Base-by-base conservation (phyloP, 129 eudicot genomes). In the carrot (Daucus carota) region DNA sequence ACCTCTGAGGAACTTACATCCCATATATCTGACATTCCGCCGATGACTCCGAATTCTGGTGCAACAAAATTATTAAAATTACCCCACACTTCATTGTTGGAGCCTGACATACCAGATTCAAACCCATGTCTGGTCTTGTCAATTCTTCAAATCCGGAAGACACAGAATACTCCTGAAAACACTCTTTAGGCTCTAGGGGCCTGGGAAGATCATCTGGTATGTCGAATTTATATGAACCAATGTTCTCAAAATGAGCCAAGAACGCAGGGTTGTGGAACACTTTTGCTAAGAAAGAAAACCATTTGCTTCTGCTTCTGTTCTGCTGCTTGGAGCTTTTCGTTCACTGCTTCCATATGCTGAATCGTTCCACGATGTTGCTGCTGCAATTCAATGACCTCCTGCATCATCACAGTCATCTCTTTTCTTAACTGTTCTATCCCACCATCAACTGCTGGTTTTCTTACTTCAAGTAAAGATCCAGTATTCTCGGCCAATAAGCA, bases 221-320 rank as follows among this genome's bases (percentile, higher is more conserved):
- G 11, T 62, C 34, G 5, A 76, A 54, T 32, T 59, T 85, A 69
- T 78, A 73, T 68, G 72, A 40, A 75, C 41, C 52, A 59, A 57
- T 26, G 77, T 74, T 74, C 36, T 71, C 84, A 14, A 26, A 16
- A 18, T 74, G 84, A 75, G 86, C 81, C 22, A 82, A 34, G 63
- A 85, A 88, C 7, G 26, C 84, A 4, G 96, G 93, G 72, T 63
- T 90, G 70, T 87, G 92, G 62, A 90, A 72, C 41, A 83, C 84
- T 79, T 86, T 88, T 46, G 92, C 98, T 73, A 93, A 69, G 80
- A 90, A 93, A 4, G 97, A 82, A 40, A 93, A n/a, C 89, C 93
- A 90, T 85, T 65, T 86, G 96, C 44, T 90, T 90, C 84, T 93
- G 97, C n/a, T n/a, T n/a, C n/a, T n/a, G n/a, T n/a, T n/a, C n/a